These are phyloP conservation scores for Flaveria bidentis DNA, from an alignment of 129 eudicot species.

Conservation along the genomic window DNA sequence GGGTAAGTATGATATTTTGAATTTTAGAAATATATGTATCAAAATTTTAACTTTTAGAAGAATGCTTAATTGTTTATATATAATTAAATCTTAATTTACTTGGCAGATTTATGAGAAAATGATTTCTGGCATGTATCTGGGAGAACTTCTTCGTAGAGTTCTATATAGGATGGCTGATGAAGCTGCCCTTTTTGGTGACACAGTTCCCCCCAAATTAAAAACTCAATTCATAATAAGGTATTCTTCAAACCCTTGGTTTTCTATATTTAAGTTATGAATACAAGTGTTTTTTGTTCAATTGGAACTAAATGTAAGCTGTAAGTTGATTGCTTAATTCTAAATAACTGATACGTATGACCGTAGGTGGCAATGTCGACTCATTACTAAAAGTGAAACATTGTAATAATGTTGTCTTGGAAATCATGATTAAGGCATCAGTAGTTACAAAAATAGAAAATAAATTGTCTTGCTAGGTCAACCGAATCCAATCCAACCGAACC, in stretches of 20 bases:
- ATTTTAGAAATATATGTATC: not conserved
- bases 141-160: constrained; percentile 84
- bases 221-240: constrained; percentile 76
- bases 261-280: not conserved
- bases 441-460: too few relatives aligned
- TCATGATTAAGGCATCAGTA: not conserved
- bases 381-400: not conserved
- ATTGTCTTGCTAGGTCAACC: too few relatives aligned
- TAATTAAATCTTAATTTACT: not conserved
- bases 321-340: not conserved
- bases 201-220: constrained; percentile 71
- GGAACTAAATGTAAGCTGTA: not conserved
- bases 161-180: constrained; percentile 73
- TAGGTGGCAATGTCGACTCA: not conserved
- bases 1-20: not conserved
- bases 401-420: not conserved
- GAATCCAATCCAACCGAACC: too few relatives aligned
- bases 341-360: not conserved
- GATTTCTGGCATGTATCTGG: constrained; percentile 89
- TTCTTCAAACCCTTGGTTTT: not conserved
- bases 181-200: constrained; percentile 79
- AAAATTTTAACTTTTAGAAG: not conserved
- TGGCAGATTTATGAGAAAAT: constrained; percentile 76
- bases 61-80: not conserved
- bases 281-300: not conserved